Percentiles rank a stretch among this genome's conserved stretches.
Conservation (phyloP, 139 green algal species). For the Desmodesmus armatus region DNA sequence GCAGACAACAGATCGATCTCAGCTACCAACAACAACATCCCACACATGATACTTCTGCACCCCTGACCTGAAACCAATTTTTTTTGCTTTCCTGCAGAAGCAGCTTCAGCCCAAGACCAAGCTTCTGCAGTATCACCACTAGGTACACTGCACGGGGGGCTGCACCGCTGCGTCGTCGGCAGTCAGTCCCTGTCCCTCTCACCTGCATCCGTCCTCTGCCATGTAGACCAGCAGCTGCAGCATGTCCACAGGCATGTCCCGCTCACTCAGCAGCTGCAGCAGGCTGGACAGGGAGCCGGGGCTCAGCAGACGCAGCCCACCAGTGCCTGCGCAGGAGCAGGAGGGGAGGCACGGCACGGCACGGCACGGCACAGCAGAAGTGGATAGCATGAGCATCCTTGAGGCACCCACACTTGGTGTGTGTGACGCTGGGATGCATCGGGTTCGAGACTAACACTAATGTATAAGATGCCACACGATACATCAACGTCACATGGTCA, state of each 20-base stretch:
- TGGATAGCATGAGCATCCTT: not conserved
- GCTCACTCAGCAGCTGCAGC: conserved; percentile 34
- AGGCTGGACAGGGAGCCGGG: not conserved
- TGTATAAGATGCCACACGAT: too few relatives aligned
- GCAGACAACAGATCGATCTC: not conserved
- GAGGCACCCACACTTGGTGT: not conserved
- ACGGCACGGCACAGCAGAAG: not conserved
- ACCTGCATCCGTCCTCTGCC: conserved; percentile 40
- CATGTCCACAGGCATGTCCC: conserved; percentile 42
- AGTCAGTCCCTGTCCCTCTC: too few relatives aligned
- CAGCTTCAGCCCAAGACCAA: too few relatives aligned
- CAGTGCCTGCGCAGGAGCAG: conserved; percentile 13
- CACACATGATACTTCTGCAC: too few relatives aligned
- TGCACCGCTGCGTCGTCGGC: not conserved
- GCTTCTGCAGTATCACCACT: too few relatives aligned
- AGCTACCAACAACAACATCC: conserved; percentile 1
- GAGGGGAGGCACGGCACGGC: not conserved
- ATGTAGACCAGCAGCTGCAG: conserved; percentile 44
- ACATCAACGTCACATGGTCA: too few relatives aligned
- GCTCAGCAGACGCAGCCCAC: conserved; percentile 14
- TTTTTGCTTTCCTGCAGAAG: not conserved
- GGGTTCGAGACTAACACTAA: too few relatives aligned
- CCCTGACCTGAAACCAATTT: too few relatives aligned
- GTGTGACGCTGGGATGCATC: not conserved
- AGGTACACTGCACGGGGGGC: too few relatives aligned